Base-by-base conservation (phyloP, 2,329 filamentous ascomycete genomes). In the Exophiala dermatitidis region DNA sequence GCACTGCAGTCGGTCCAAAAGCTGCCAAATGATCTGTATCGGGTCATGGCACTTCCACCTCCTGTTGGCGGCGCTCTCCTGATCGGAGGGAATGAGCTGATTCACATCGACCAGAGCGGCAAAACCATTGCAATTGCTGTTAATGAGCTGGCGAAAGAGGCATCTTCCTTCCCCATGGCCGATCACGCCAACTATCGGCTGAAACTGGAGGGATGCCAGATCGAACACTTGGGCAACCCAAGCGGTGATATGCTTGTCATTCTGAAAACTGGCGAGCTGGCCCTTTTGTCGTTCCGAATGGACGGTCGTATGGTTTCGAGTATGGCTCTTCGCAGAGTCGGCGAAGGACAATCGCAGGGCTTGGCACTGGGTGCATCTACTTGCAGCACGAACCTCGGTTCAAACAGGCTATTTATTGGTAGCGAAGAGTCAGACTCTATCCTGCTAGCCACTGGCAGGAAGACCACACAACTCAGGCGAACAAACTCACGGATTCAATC, bases 101-200 rank as follows among this genome's bases (percentile, higher is more conserved):
- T 98, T 56, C 93, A 98, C 68, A 83, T 98, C 60, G 91, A 97
- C 66, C 93, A 98, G 74, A 89, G 89, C 7, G 93, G 93, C 31
- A 96, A 95, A 69, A 81, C 90, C 8, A 95, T 89, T 64, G 91
- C 90, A 1, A 86, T 97, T 54, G 91, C 86, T 3, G 88, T 98
- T 59, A 98, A 98, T 65, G 81, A 88, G 33, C 94, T 95, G 71
- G 85, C 90, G 3, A 88, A 84, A 67, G 81, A 87, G 57, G 81
- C 82, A 59, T 95, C 91, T 1, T 81, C 85, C 0, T 97, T 96
- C 64, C 81, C 85, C 47, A 82, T 98, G 67, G 79, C 81, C 3
- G 93, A 98, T 67, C 91, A 96, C 69, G 87, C 89, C 0, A 81
- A 88, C 43, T 75, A 97, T 42, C 80, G 80, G 10, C 73, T 97